These are phyloP conservation scores for Vinca minor DNA, from an alignment of 257 asterid genomes.

Conservation along the genomic window DNA sequence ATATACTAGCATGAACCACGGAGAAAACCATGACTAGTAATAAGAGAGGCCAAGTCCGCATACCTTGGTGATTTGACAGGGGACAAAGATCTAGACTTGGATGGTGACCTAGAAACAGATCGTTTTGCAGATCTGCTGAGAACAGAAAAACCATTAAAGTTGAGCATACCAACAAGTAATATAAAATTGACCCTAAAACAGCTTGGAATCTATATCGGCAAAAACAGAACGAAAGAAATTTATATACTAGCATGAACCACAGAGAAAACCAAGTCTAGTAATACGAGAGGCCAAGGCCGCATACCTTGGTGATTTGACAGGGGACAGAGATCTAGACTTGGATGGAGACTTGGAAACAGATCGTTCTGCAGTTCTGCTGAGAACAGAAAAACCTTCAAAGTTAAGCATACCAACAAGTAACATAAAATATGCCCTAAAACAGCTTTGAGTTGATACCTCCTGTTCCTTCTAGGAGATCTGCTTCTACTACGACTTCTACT, in stretches of 20 bases:
- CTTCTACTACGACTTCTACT: conserved; percentile 95
- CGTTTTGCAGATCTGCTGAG: conserved; percentile 57
- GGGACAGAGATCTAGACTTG: conserved; percentile 51
- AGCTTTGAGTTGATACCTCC: conserved; percentile 45
- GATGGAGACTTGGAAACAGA: conserved; percentile 71
- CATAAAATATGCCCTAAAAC: conserved; percentile 4
- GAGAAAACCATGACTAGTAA: too few species aligned
- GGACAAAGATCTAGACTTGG: conserved; percentile 44
- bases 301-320: conserved; percentile 61
- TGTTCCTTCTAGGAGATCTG: conserved; percentile 73
- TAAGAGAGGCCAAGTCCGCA: not conserved
- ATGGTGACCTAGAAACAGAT: conserved; percentile 71
- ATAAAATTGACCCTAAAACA: conserved; percentile 3
- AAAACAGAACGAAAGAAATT: conserved; percentile 3
- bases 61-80: conserved; percentile 70
- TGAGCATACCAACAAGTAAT: not conserved
- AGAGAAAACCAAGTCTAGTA: too few species aligned
- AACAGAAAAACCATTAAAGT: not conserved
- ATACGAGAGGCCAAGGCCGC: not conserved
- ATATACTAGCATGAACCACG: not conserved
- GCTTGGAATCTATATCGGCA: conserved; percentile 39
- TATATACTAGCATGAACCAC: not conserved
- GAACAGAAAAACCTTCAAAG: not conserved
- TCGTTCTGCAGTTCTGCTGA: conserved; percentile 57
- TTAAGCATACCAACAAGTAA: not conserved